Percentiles rank a stretch among this genome's conserved stretches.
These are phyloP conservation scores for Spiraea crenata DNA, from an alignment of 331 rosid genomes.

Conservation along the genomic window DNA sequence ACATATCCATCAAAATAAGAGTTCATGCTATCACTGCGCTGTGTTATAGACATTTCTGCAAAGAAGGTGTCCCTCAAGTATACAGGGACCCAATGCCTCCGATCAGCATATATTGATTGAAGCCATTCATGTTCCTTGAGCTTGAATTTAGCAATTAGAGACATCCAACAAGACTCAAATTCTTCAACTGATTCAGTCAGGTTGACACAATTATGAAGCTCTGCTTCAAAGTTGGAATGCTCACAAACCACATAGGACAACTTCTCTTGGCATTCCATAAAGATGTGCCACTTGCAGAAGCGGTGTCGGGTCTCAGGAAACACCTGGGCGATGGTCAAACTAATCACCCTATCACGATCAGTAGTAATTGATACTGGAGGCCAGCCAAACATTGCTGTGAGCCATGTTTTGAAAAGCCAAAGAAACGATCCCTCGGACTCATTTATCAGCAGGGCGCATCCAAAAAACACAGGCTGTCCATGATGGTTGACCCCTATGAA, in stretches of 20 bases:
- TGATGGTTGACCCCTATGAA: constrained; percentile 62
- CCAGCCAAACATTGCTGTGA: constrained; percentile 42
- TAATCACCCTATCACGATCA: constrained; percentile 55
- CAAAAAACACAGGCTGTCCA: constrained; percentile 57
- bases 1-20: constrained; percentile 63
- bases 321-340: constrained; percentile 39
- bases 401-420: constrained; percentile 59
- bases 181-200: constrained; percentile 55
- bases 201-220: constrained; percentile 46
- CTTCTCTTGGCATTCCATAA: constrained; percentile 58
- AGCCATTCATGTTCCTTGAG: constrained; percentile 53
- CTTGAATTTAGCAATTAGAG: constrained; percentile 41
- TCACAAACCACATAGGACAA: constrained; percentile 42
- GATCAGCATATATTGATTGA: constrained; percentile 41
- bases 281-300: constrained; percentile 63
- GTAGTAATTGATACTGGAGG: constrained; percentile 53
- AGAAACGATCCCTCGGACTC: constrained; percentile 55
- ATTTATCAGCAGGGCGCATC: constrained; percentile 50
- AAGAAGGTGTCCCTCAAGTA: constrained; percentile 53
- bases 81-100: constrained; percentile 52
- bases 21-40: constrained; percentile 55
- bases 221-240: constrained; percentile 46
- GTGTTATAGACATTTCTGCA: constrained; percentile 62
- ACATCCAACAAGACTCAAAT: constrained; percentile 55
- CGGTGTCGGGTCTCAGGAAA: constrained; percentile 50